Percentiles rank a stretch among this genome's conserved stretches.
Conservation (phyloP, 164 flowering plant species). For the Sextonia rubra region DNA sequence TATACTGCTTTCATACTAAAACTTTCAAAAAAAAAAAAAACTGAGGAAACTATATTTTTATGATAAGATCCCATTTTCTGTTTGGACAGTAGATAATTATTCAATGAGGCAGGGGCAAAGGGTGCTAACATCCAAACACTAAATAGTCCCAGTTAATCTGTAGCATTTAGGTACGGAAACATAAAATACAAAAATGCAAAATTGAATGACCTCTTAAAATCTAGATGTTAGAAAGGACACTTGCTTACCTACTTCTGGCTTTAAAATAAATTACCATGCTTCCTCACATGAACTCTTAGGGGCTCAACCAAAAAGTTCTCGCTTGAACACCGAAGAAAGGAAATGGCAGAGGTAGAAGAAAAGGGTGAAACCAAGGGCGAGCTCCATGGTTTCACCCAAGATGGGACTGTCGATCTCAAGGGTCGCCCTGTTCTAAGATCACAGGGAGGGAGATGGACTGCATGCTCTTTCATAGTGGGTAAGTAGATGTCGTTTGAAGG, state of each 20-base stretch:
- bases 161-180: not conserved
- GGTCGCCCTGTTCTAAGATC: slow-evolving; percentile 53
- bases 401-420: slow-evolving; percentile 62
- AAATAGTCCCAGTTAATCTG: too few species aligned
- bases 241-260: not conserved
- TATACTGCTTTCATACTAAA: too few species aligned
- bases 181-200: too few species aligned
- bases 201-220: not conserved
- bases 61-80: too few species aligned
- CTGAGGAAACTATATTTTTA: too few species aligned
- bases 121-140: too few species aligned
- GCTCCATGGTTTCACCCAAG: slow-evolving; percentile 45
- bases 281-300: slow-evolving; percentile 12
- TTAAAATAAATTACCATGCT: not conserved
- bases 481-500: not conserved
- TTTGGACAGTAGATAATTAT: too few species aligned
- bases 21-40: too few species aligned
- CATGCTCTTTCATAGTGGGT: slow-evolving; percentile 68
- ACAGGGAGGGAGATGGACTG: slow-evolving; percentile 58
- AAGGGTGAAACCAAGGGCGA: slow-evolving; percentile 22
- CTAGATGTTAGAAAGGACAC: not conserved
- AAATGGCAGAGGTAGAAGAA: slow-evolving; percentile 32
- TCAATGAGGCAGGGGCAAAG: too few species aligned
- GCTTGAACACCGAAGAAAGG: not conserved
- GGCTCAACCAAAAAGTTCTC: not conserved